Conservation (phyloP, 495 filamentous ascomycete species). For the Niebla homalea region DNA sequence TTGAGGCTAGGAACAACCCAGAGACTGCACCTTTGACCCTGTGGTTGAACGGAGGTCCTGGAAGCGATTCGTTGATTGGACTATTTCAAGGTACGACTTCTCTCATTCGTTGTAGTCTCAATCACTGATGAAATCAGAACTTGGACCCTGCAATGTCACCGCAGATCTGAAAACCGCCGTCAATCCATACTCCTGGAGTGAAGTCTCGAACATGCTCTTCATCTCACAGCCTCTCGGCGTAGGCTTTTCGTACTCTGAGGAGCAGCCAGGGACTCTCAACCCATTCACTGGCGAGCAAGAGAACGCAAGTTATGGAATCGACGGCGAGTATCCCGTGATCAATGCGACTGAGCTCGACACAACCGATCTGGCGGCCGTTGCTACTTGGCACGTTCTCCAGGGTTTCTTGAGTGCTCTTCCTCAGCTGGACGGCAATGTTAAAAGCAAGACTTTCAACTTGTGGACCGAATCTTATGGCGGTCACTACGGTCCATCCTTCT, state of each 20-base stretch:
- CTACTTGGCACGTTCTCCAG: slow-evolving; percentile 31
- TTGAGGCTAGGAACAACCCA: slow-evolving; percentile 46
- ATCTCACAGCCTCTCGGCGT: slow-evolving; percentile 55
- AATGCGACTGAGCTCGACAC: slow-evolving; percentile 26
- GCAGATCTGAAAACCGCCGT: slow-evolving; percentile 36
- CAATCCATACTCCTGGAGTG: slow-evolving; percentile 57
- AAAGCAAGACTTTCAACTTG: slow-evolving; percentile 43
- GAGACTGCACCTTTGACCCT: slow-evolving; percentile 43
- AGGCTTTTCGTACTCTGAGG: slow-evolving; percentile 43
- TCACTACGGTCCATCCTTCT: slow-evolving; percentile 41
- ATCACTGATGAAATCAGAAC: slow-evolving; percentile 27
- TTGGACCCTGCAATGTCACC: slow-evolving; percentile 46
- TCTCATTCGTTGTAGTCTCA: slow-evolving; percentile 16
- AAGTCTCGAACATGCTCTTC: slow-evolving; percentile 62
- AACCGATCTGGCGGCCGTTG: slow-evolving; percentile 36
- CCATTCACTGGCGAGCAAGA: slow-evolving; percentile 31
- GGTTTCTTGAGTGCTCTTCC: slow-evolving; percentile 27
- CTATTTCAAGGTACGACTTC: slow-evolving; percentile 46
- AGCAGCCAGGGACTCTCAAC: slow-evolving; percentile 30
- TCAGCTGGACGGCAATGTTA: slow-evolving; percentile 22
- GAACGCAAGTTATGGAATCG: slow-evolving; percentile 28
- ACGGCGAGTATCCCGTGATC: slow-evolving; percentile 33
- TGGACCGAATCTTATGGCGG: slow-evolving; percentile 40
- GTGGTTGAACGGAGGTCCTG: slow-evolving; percentile 53
- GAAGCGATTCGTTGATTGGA: slow-evolving; percentile 52